Base-by-base conservation (phyloP, 2,329 filamentous ascomycete genomes). In the Botryotinia narcissicola region DNA sequence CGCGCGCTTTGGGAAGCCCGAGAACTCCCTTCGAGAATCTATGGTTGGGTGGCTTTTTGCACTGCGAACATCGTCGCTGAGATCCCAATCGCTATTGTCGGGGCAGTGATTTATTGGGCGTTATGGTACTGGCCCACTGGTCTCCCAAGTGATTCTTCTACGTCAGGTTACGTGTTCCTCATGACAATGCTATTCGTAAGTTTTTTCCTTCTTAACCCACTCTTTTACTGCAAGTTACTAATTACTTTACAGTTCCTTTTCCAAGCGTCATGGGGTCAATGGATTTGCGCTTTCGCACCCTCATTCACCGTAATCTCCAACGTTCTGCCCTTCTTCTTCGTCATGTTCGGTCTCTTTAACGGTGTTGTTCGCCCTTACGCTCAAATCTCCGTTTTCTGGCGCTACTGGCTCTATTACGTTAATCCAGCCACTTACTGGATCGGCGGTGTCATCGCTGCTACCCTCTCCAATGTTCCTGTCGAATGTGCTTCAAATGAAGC, bases 81-180 rank as follows among this genome's bases (percentile, higher is more conserved):
- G 79, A 90, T 95, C 35, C 92, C 93, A 0, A 87, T 87, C 60
- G 89, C 91, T 1, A 87, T 94, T 75, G 79, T 93, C 48, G 86
- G 87, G 1, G 86, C 85, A 0, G 83, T 91, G 1, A 81, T 95
- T 32, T 95, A 94, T 83, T 95, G 87, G 85, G 81, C 90, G 0
- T 82, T 93, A 0, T 95, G 92, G 92, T 95, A 95, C 83, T 95
- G 88, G 81, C 88, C 92, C 0, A 88, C 90, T 0, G 93, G 93
- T 0, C 84, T 95, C 1, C 91, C 92, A 0, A 86, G 86, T 0
- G 88, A 92, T 74, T 87, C 88, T 48, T 86, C 86, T 1, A 88
- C 88, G 0, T 88, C 92, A 0, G 93, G 93, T 20, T 95, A 95
- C 80, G 88, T 91, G 25, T 95, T 92, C 83, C 83, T 95, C 40